Evolutionary conservation across 1,284 basidiomycete species (phyloP).

Genomic region (Sutorius eximius): DNA sequence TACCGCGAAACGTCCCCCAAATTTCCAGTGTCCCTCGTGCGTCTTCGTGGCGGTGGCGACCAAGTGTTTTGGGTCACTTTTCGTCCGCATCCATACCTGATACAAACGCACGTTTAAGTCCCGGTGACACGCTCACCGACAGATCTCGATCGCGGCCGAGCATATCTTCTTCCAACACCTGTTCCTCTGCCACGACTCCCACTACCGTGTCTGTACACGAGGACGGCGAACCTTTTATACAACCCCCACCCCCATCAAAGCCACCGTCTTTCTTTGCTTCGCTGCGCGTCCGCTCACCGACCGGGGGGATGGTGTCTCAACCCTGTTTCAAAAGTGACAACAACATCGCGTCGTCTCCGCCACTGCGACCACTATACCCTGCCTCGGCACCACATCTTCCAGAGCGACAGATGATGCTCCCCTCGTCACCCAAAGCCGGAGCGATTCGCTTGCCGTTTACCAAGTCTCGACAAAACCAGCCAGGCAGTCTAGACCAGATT

Average conservation of each 20-base stretch:
- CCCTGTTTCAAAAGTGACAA: constrained; percentile 33
- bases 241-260: constrained; percentile 46
- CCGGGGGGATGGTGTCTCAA: constrained; percentile 29
- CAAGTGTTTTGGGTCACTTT: constrained; percentile 62
- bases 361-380: constrained; percentile 41
- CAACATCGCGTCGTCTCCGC: constrained; percentile 34
- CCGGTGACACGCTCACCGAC: constrained; percentile 42
- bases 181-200: constrained; percentile 46
- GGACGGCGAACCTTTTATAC: constrained; percentile 32
- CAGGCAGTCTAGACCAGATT: constrained; percentile 31
- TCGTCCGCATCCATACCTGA: constrained; percentile 41
- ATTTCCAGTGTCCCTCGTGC: constrained; percentile 24
- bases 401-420: constrained; percentile 28
- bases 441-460: constrained; percentile 29
- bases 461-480: constrained; percentile 20
- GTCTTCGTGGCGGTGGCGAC: constrained; percentile 51
- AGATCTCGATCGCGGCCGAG: constrained; percentile 66
- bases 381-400: constrained; percentile 40
- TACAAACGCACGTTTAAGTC: constrained; percentile 38
- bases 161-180: constrained; percentile 63
- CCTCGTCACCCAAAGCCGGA: constrained; percentile 23
- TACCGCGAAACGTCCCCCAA: constrained; percentile 17
- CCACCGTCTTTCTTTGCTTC: constrained; percentile 47
- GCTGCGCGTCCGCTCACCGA: constrained; percentile 44
- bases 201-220: constrained; percentile 37